Conservation (phyloP, 2,329 filamentous ascomycete genomes). For the Aureobasidium pullulans region DNA sequence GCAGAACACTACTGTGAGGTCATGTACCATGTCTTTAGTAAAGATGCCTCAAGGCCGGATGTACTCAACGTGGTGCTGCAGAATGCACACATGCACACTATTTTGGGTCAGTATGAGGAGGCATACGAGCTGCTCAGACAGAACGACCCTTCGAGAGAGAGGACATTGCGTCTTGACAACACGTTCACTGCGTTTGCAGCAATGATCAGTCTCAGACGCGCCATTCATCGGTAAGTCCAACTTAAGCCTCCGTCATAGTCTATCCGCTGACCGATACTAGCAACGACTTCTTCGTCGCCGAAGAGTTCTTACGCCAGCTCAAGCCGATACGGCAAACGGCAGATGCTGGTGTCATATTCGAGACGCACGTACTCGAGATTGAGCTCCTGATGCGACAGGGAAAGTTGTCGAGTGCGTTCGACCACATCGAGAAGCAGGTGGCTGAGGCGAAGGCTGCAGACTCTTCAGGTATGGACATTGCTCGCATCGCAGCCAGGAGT, state of each 20-base stretch:
- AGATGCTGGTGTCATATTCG: conserved; percentile 53
- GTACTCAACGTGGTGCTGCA: conserved; percentile 67
- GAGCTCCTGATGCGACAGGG: conserved; percentile 50
- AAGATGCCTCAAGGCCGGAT: conserved; percentile 65
- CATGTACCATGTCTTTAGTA: conserved; percentile 65
- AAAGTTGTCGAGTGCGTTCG: conserved; percentile 47
- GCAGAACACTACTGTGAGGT: conserved; percentile 60
- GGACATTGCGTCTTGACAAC: conserved; percentile 71
- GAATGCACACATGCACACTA: conserved; percentile 57
- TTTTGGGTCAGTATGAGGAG: conserved; percentile 63
- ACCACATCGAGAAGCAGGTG: conserved; percentile 46
- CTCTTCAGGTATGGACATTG: conserved; percentile 5
- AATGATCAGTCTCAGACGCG: conserved; percentile 57
- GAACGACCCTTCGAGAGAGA: conserved; percentile 54
- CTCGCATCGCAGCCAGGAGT: not conserved
- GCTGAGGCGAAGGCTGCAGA: conserved; percentile 45
- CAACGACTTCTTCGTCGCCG: conserved; percentile 50
- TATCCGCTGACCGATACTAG: conserved; percentile 26
- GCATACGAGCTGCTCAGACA: conserved; percentile 55
- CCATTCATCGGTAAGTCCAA: conserved; percentile 44
- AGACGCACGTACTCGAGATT: conserved; percentile 53
- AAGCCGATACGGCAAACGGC: conserved; percentile 32
- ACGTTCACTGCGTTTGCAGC: conserved; percentile 62
- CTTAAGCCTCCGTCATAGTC: not conserved
- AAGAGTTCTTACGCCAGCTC: conserved; percentile 51